A percentile compares a stretch with the other conserved stretches of the same genome.
These are phyloP conservation scores for Penicillium janthinellum DNA, from an alignment of 2,329 filamentous ascomycete species.

Conservation along the genomic window DNA sequence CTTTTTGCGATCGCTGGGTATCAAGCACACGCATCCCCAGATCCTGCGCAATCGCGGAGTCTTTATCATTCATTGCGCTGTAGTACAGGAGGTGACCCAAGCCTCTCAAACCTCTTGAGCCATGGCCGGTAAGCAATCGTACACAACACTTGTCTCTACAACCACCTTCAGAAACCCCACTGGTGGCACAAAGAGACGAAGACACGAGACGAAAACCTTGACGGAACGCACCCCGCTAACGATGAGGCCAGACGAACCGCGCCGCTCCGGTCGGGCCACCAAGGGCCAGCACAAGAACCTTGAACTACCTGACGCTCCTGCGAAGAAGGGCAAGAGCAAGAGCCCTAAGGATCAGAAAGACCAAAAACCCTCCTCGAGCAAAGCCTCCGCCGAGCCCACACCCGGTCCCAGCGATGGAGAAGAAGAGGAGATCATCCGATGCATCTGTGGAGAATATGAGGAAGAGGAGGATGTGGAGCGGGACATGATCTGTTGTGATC, in stretches of 20 bases:
- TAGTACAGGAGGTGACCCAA: conserved; percentile 40
- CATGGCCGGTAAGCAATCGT: conserved; percentile 65
- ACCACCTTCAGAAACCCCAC: conserved; percentile 5
- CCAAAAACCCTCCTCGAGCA: conserved; percentile 39
- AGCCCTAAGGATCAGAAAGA: conserved; percentile 40
- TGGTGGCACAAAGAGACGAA: conserved; percentile 2
- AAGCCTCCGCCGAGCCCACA: conserved; percentile 51
- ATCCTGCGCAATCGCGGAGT: conserved; percentile 22
- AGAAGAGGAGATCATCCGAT: conserved; percentile 81
- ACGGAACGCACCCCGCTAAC: conserved; percentile 34
- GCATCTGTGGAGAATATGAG: conserved; percentile 85
- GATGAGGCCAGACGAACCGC: conserved; percentile 69
- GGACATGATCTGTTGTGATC: conserved; percentile 95
- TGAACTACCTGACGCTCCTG: conserved; percentile 65
- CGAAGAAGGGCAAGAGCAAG: conserved; percentile 52
- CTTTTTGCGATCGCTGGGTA: conserved; percentile 31
- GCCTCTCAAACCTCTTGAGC: conserved; percentile 31
- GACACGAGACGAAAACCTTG: neutral
- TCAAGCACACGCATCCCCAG: conserved; percentile 20
- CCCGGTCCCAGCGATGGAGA: conserved; percentile 52
- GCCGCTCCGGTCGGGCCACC: conserved; percentile 91
- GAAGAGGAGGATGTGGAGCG: conserved; percentile 84
- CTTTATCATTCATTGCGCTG: conserved; percentile 33
- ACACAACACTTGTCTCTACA: conserved; percentile 24
- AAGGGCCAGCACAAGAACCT: conserved; percentile 95